Base-by-base conservation (phyloP, 1,284 basidiomycete genomes). In the Sutorius eximius region DNA sequence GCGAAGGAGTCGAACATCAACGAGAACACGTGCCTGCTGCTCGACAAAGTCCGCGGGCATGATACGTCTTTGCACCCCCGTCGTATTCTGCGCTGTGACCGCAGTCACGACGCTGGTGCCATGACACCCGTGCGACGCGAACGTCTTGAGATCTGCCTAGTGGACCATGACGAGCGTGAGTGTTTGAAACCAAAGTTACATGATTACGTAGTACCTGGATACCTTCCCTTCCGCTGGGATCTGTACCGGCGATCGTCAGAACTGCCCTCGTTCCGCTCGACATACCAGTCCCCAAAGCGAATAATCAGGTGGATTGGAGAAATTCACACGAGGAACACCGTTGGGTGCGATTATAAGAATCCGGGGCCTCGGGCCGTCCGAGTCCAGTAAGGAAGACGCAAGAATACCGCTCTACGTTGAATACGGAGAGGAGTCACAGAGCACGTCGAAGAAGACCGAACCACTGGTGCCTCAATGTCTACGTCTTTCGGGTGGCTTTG, bases 31-130 rank as follows among this genome's bases (percentile, higher is more conserved):
- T 33, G 86, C 90, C 78, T 89, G 88, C 64, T 83, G 77, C 55
- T 76, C 73, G 27, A 93, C 79, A 64, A 93, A 91, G 9, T 78
- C 77, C 0, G 86, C 77, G 0, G 89, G 84, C 4, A 81, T 71
- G 2, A 82, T 73, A 59, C 87, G 82, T 0, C 72, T 85, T 59
- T 89, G 83, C 0, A 97, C 93, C 9, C 93, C 93, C 2, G 72
- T 76, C 0, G 93, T 95, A 68, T 95, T 96, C 70, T 97, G 95
- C 0, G 94, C 90, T 0, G 93, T 95, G 37, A 97, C 72, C 0
- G 93, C 93, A 1, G 95, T 96, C 51, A 95, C 76, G 1, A 87
- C 91, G 54, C 86, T 90, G 18, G 89, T 81, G n/a, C 92, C 94
- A 67, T 94, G 95, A 61, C 89, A 90, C 38, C 80, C 80, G 32